Percentiles rank a stretch among this genome's conserved stretches.
These are phyloP conservation scores for Capsella bursapastoris DNA, from an alignment of 345 rosid species.

Conservation along the genomic window DNA sequence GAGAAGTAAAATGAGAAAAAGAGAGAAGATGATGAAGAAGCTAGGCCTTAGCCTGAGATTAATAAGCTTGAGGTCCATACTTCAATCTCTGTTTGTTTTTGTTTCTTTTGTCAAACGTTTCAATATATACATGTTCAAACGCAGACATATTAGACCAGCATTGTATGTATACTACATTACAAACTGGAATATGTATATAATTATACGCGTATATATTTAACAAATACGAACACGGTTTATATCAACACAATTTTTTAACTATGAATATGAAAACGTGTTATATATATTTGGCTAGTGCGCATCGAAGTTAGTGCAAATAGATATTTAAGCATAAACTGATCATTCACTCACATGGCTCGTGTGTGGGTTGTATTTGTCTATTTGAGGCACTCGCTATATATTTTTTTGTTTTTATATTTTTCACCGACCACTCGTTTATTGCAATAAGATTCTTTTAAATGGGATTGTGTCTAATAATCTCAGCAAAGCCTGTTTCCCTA, in stretches of 20 bases:
- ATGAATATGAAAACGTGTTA: neutral
- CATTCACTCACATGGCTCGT: conserved; percentile 20
- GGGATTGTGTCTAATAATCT: neutral
- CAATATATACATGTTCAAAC: conserved; percentile 23
- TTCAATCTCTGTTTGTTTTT: conserved; percentile 12
- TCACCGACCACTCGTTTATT: neutral
- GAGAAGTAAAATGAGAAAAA: conserved; percentile 23
- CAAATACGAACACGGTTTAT: conserved; percentile 30
- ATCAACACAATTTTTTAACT: neutral
- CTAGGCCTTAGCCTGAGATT: conserved; percentile 23
- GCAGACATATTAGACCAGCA: conserved; percentile 40
- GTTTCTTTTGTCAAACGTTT: conserved; percentile 24
- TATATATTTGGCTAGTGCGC: conserved; percentile 12
- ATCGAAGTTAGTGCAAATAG: conserved; percentile 26
- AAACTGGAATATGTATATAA: neutral
- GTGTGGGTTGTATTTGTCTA: conserved; percentile 12
- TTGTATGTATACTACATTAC: neutral
- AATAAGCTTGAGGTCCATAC: conserved; percentile 32
- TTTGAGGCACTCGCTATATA: no score
- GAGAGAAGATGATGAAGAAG: conserved; percentile 27
- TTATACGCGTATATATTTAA: conserved; percentile 19
- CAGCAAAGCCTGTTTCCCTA: neutral
- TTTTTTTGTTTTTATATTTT: no score
- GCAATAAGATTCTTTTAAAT: neutral
- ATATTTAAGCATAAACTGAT: conserved; percentile 3